Evolutionary conservation across 371 early-diverging fungal genomes (phyloP), one percentile per base, ranked within the genome.

Genomic region (Mucor piriformis): DNA sequence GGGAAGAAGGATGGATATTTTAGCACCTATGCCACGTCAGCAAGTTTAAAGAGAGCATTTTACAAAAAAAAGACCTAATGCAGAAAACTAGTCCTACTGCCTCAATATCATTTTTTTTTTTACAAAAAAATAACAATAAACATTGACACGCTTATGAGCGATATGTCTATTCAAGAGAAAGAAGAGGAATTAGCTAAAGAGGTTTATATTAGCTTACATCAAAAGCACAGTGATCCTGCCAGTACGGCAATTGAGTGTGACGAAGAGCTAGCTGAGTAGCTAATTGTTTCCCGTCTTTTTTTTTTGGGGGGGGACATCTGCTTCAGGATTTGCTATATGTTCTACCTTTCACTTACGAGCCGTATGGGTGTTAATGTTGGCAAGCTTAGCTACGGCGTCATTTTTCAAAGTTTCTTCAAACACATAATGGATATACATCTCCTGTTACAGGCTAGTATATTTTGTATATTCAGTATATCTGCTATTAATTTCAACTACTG

Each of bases 41-140:
- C 46, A 54, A 54, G 54, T 44, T 54, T 54, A 54, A 54, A 54
- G 18, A 54, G 54, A 54, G 44, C 54, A 15, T 43, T 44, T 20
- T 54, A 44, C 33, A 44, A 54, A 54, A 54, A 54, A 27, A 54
- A 37, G 11, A 38, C 52, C 52, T 52, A 38, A 52, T 38, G 52
- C 21, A 38, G 40, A 52, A 52, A 38, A 38, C 27, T 52, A 52
- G 40, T 52, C 25, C 50, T 50, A 50, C 20, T 50, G 34, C 50
- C 15, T 50, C 34, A 33, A 50, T 50, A 50, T 24, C 34, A 18
- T 50, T 50, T 18, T 50, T 50, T 50, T 29, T 37, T 37, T 37
- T 37, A 37, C 12, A 37, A 37, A 37, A 37, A 50, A 18, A 33
- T 50, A 33, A 34, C 50, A 50, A 34, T 34, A 33, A 50, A 50